A percentile compares a stretch with the other conserved stretches of the same genome.
These are phyloP conservation scores for Podospora anserina DNA, from an alignment of 495 filamentous ascomycete species.

Conservation along the genomic window DNA sequence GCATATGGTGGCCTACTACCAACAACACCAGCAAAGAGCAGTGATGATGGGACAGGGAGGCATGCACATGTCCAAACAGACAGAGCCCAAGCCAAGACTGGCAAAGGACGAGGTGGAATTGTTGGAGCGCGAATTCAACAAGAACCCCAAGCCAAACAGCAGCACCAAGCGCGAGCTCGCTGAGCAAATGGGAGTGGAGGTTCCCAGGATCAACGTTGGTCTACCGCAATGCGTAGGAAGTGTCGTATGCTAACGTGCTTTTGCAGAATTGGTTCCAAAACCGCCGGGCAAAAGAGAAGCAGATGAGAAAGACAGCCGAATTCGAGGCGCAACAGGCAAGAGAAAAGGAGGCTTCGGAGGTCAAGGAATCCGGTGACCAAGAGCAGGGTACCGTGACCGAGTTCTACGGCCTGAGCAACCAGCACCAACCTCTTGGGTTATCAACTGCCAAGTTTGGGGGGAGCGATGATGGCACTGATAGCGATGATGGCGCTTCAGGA, in stretches of 20 bases:
- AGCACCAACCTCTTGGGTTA: slow-evolving; percentile 31
- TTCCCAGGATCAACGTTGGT: slow-evolving; percentile 74
- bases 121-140: slow-evolving; percentile 69
- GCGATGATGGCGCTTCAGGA: slow-evolving; percentile 16
- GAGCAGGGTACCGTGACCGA: slow-evolving; percentile 28
- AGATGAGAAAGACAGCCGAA: slow-evolving; percentile 69
- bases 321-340: slow-evolving; percentile 55
- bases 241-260: slow-evolving; percentile 31
- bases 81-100: slow-evolving; percentile 62
- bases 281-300: slow-evolving; percentile 77
- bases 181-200: slow-evolving; percentile 65
- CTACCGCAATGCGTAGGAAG: neutral
- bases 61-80: slow-evolving; percentile 37
- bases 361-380: slow-evolving; percentile 36
- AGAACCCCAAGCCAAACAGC: slow-evolving; percentile 75
- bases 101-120: slow-evolving; percentile 80
- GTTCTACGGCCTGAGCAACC: slow-evolving; percentile 31
- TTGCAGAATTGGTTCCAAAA: slow-evolving; percentile 90
- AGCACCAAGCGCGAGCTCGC: slow-evolving; percentile 72
- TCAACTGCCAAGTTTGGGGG: slow-evolving; percentile 39
- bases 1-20: slow-evolving; percentile 30
- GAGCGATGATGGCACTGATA: slow-evolving; percentile 15
- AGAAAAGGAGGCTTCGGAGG: slow-evolving; percentile 45
- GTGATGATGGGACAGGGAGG: slow-evolving; percentile 34
- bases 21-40: slow-evolving; percentile 30